Evolutionary conservation across 2,329 filamentous ascomycete genomes (phyloP), one percentile per base, ranked within the genome.

Genomic region (Aspergillus pseudoglaucus): DNA sequence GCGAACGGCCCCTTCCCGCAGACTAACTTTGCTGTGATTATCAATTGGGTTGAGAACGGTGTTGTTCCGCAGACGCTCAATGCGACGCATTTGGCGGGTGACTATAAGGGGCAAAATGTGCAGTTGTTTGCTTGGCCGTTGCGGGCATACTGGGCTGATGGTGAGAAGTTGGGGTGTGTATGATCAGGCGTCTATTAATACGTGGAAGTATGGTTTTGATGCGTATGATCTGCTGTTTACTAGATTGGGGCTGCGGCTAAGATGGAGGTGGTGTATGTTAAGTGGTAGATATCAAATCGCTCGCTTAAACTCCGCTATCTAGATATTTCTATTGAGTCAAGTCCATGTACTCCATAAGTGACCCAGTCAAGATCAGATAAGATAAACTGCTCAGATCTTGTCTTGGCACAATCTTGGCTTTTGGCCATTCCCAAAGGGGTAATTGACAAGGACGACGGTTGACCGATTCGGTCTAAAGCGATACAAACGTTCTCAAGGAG

Each of bases 1-100:
- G 71, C 70, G 8, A 51, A 52, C 7, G 68, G 64, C 0, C 66
- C 68, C 0, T 75, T 67, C 54, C 72, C 30, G 30, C 30, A 33
- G 10, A 33, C 30, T 3, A 33, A 33, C 30, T 3, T 33, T 10
- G 30, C 30, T 10, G 30, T 33, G 2, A 33, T 33, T 6, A 33
- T 33, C 30, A n/a, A 33, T 14, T 33, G 30, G 30, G 30, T 33
- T 3, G 30, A 33, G 30, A 33, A 33, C 1, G 30, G 6, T 2
- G 14, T 12, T 33, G 6, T 10, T 10, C 6, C 6, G 4, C 10
- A 33, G 9, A 33, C 30, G 10, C 30, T 33, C 10, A 33, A 33
- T 33, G 30, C 30, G 30, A 33, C 30, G 1, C 10, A 12, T 33
- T 14, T 33, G 6, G 30, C 9, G 3, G 30, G 30, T n/a, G 14